Percentiles rank a stretch among this genome's conserved stretches.
Conservation (phyloP, 2,329 filamentous ascomycete genomes). For the Microsporum canis region DNA sequence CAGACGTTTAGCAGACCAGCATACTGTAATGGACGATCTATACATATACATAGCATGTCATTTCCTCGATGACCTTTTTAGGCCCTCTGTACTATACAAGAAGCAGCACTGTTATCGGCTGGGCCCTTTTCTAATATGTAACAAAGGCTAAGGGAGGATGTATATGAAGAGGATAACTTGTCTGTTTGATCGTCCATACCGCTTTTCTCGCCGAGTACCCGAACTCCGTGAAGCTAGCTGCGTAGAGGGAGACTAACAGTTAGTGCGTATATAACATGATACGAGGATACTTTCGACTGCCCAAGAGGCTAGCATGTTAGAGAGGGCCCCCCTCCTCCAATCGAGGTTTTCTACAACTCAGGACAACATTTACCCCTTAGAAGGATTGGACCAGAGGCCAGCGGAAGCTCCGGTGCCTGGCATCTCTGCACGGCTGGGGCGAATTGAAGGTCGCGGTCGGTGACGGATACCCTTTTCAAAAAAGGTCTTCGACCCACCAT, state of each 20-base stretch:
- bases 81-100: not conserved
- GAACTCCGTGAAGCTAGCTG: not conserved
- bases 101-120: not conserved
- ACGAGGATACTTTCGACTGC: not conserved
- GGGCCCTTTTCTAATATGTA: not conserved
- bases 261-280: not conserved
- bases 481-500: too few relatives aligned
- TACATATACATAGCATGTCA: not conserved
- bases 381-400: not conserved
- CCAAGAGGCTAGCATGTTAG: not conserved
- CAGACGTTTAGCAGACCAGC: not conserved
- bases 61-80: not conserved
- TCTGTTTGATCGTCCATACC: not conserved
- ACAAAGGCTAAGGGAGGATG: not conserved
- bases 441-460: not conserved
- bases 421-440: not conserved
- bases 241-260: not conserved
- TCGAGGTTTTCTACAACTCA: not conserved
- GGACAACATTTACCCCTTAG: not conserved
- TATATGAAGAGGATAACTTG: not conserved
- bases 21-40: not conserved
- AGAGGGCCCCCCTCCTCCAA: not conserved
- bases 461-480: not conserved
- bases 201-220: not conserved
- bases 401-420: not conserved